Conservation (phyloP, 1,139 yeast species). For the Geotrichum klebahnii region DNA sequence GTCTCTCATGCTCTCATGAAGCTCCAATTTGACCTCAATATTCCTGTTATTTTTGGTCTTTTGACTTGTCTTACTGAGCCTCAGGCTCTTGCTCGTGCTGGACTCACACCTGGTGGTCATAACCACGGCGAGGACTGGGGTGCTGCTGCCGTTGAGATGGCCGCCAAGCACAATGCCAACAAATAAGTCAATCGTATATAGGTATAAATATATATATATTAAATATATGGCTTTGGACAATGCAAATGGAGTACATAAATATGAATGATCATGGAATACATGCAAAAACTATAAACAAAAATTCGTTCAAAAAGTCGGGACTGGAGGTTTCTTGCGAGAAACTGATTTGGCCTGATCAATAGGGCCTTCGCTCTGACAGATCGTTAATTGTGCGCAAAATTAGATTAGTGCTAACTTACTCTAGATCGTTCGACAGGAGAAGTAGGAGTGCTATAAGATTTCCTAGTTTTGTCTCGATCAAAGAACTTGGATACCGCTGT, state of each 20-base stretch:
- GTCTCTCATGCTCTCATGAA: slow-evolving; percentile 83
- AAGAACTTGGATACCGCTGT: slow-evolving; percentile 33
- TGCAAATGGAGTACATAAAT: neutral
- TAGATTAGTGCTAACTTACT: slow-evolving; percentile 7
- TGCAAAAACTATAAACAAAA: slow-evolving; percentile 4
- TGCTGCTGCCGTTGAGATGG: slow-evolving; percentile 98
- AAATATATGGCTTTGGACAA: neutral
- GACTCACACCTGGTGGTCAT: slow-evolving; percentile 71
- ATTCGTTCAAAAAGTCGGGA: slow-evolving; percentile 4
- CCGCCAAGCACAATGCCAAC: slow-evolving; percentile 17
- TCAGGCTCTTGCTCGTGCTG: slow-evolving; percentile 92
- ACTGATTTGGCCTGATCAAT: neutral
- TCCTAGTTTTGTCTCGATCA: slow-evolving; percentile 22
- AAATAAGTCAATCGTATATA: slow-evolving; percentile 4
- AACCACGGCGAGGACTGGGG: slow-evolving; percentile 99
- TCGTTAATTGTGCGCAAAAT: no score
- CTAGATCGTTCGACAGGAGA: slow-evolving; percentile 19
- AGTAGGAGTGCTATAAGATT: slow-evolving; percentile 15
- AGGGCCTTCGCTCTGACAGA: neutral
- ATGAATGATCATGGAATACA: slow-evolving; percentile 9
- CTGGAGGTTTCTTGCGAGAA: slow-evolving; percentile 14
- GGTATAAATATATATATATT: neutral
- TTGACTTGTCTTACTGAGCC: slow-evolving; percentile 90
- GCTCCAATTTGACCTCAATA: slow-evolving; percentile 62
- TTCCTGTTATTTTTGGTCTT: slow-evolving; percentile 89